A percentile compares a stretch with the other conserved stretches of the same genome.
Conservation (phyloP, 768 basidiomycete genomes). For the Lactifluus volemus region DNA sequence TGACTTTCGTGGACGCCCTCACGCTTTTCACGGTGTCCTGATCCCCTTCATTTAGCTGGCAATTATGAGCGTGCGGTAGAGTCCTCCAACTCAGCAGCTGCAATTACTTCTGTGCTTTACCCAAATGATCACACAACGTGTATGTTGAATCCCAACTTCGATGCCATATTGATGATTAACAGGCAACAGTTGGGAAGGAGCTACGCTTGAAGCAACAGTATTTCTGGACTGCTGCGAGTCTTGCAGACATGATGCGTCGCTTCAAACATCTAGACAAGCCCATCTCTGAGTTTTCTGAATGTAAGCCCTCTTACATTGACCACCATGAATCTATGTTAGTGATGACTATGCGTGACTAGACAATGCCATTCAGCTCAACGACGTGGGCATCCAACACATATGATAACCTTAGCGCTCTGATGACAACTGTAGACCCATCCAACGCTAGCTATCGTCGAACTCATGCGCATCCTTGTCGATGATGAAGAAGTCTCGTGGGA, state of each 20-base stretch:
- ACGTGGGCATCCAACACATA: conserved; percentile 37
- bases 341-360: conserved; percentile 31
- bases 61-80: conserved; percentile 89
- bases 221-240: conserved; percentile 86
- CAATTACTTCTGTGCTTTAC: conserved; percentile 92
- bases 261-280: conserved; percentile 86
- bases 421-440: conserved; percentile 66
- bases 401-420: background rate
- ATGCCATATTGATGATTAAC: background rate
- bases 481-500: conserved; percentile 87
- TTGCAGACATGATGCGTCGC: conserved; percentile 83
- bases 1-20: background rate
- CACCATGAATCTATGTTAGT: background rate
- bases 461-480: conserved; percentile 87
- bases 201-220: conserved; percentile 94
- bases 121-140: conserved; percentile 82
- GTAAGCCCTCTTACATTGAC: conserved; percentile 31
- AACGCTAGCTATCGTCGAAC: conserved; percentile 88
- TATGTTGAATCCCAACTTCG: conserved; percentile 5
- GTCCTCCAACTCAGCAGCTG: conserved; percentile 81
- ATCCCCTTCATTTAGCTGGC: conserved; percentile 48
- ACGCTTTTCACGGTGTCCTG: background rate
- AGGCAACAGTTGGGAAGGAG: conserved; percentile 66
- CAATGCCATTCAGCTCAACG: conserved; percentile 93
- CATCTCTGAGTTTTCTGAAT: conserved; percentile 74